Evolutionary conservation across 306 rosid genomes (phyloP).

Genomic region (Rubus parviflorus): DNA sequence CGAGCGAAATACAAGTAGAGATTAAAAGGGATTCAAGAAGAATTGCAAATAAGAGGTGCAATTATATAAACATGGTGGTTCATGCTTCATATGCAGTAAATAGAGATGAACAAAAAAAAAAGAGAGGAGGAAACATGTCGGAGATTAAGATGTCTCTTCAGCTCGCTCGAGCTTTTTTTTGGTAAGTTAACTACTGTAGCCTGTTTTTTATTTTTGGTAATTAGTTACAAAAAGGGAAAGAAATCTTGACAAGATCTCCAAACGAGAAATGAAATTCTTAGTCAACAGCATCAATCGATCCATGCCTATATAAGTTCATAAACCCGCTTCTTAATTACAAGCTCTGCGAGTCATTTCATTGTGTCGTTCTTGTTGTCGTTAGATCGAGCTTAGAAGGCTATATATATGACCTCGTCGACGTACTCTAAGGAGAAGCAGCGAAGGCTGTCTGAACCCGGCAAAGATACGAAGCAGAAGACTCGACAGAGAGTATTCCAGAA

Average conservation of each 20-base stretch:
- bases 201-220: neutral
- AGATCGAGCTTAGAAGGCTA: neutral
- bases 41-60: too few species aligned
- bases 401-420: neutral
- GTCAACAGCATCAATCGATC: neutral
- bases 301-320: neutral
- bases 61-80: too few species aligned
- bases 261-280: neutral
- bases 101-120: too few species aligned
- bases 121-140: too few species aligned
- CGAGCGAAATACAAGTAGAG: too few species aligned
- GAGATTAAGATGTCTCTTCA: neutral
- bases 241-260: neutral
- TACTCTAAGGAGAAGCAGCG: neutral
- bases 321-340: neutral
- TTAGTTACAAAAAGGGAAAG: neutral
- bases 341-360: neutral
- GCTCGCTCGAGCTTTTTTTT: neutral
- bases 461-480: neutral
- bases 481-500: neutral
- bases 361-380: neutral
- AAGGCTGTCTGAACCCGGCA: neutral
- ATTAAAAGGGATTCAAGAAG: too few species aligned
- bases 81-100: too few species aligned
- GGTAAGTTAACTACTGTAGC: neutral